Percentiles rank a stretch among this genome's conserved stretches.
phyloP scores from a whole-genome alignment of 1,284 basidiomycete genomes.

The Puccinia polysora region DNA sequence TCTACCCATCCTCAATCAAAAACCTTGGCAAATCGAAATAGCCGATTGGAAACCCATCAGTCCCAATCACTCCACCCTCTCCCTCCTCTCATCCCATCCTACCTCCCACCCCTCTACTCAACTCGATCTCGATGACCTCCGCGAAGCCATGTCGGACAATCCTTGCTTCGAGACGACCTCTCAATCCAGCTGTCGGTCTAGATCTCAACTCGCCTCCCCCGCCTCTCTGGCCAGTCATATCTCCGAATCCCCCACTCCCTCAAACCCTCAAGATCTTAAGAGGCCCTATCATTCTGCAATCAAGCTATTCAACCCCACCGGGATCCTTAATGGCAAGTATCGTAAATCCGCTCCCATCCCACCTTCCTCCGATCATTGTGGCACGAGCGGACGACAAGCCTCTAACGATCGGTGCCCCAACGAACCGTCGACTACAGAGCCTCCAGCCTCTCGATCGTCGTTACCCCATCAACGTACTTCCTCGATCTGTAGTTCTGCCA shows the following conservation, averaged over 20 bases:
- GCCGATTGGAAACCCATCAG: neutral
- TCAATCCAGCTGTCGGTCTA: constrained; percentile 1
- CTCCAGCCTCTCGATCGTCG: neutral
- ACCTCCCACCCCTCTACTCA: neutral
- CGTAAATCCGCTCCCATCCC: constrained; percentile 7
- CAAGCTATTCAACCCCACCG: neutral
- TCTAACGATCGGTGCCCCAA: neutral
- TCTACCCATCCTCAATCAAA: neutral
- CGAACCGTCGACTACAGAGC: neutral
- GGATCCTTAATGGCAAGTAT: constrained; percentile 1
- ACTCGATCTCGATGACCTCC: constrained; percentile 33
- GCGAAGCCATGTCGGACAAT: constrained; percentile 38
- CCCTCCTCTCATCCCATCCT: constrained; percentile 5
- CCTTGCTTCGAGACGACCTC: constrained; percentile 33
- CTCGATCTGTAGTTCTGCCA: constrained; percentile 24
- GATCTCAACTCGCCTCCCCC: constrained; percentile 13
- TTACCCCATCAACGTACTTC: constrained; percentile 1
- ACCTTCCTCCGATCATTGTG: neutral
- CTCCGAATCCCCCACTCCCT: neutral
- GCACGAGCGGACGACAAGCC: neutral
- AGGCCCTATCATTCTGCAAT: neutral
- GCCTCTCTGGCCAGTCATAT: neutral
- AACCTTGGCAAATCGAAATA: constrained; percentile 16
- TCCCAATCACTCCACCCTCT: neutral
- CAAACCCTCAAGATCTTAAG: neutral